These are phyloP conservation scores for Amanita rimosa DNA, from an alignment of 768 basidiomycete genomes.

Conservation along the genomic window DNA sequence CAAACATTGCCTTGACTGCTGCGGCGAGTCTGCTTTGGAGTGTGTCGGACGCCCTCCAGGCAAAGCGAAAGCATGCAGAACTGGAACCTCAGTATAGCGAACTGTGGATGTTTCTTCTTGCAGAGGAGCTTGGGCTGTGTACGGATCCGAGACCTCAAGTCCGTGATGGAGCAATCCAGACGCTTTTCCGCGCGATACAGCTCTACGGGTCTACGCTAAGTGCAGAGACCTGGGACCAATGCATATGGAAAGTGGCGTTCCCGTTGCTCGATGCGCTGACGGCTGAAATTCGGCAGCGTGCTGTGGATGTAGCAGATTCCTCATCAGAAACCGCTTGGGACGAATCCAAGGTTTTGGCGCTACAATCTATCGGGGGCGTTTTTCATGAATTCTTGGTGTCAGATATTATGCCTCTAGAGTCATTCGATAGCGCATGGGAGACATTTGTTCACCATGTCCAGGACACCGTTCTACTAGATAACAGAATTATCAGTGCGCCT, in stretches of 20 bases:
- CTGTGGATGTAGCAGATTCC: conserved; percentile 8
- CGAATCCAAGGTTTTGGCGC: conserved; percentile 78
- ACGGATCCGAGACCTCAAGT: conserved; percentile 80
- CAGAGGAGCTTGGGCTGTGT: conserved; percentile 75
- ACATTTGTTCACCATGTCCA: conserved; percentile 65
- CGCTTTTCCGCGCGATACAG: conserved; percentile 87
- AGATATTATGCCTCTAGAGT: conserved; percentile 62
- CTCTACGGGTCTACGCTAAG: conserved; percentile 85
- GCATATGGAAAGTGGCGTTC: conserved; percentile 86
- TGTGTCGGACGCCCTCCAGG: conserved; percentile 90
- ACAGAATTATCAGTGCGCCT: conserved; percentile 65
- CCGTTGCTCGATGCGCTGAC: conserved; percentile 71
- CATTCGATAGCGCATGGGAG: conserved; percentile 65
- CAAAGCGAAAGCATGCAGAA: conserved; percentile 54
- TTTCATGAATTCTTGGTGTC: conserved; percentile 68
- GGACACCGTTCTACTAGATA: conserved; percentile 57
- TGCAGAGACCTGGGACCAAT: conserved; percentile 77
- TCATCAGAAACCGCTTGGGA: conserved; percentile 46
- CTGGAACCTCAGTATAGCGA: conserved; percentile 68
- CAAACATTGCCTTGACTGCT: conserved; percentile 92
- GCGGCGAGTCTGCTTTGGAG: conserved; percentile 92
- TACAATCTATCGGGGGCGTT: conserved; percentile 76
- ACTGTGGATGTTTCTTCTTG: conserved; percentile 89
- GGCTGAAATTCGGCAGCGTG: conserved; percentile 35
- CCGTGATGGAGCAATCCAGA: conserved; percentile 89